A percentile compares a stretch with the other conserved stretches of the same genome.
These are phyloP conservation scores for Thermothielavioides terrestris DNA, from an alignment of 495 filamentous ascomycete species.

Conservation along the genomic window DNA sequence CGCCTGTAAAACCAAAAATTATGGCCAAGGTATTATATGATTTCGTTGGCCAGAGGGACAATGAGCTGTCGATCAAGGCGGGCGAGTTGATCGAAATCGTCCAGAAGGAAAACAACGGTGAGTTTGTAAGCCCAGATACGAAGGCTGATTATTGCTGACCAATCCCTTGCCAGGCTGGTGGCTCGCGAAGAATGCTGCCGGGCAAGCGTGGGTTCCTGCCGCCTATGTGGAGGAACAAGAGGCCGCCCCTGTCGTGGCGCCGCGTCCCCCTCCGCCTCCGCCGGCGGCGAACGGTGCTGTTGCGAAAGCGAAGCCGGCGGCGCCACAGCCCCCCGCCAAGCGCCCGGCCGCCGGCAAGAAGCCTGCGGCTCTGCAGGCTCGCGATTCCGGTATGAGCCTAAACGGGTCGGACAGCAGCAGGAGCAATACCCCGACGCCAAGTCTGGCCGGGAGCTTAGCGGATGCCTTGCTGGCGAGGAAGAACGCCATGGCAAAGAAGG, in stretches of 20 bases:
- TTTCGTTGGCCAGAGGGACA: constrained; percentile 67
- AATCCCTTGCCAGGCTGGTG: constrained; percentile 67
- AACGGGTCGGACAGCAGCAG: constrained; percentile 58
- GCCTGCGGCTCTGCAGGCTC: constrained; percentile 55
- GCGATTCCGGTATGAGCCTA: constrained; percentile 67
- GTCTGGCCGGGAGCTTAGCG: constrained; percentile 75
- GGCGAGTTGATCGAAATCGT: constrained; percentile 79
- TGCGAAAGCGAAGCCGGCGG: constrained; percentile 58
- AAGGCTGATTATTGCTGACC: background rate
- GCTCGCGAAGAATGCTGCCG: constrained; percentile 64
- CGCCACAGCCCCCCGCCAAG: constrained; percentile 80
- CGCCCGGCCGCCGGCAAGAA: constrained; percentile 61
- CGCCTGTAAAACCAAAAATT: constrained; percentile 55
- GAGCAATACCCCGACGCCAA: constrained; percentile 57
- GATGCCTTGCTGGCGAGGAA: constrained; percentile 65
- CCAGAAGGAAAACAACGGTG: constrained; percentile 87
- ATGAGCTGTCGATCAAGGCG: constrained; percentile 66
- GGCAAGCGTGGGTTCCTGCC: constrained; percentile 86
- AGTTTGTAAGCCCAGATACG: constrained; percentile 18
- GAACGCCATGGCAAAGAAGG: constrained; percentile 57
- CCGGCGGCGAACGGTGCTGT: constrained; percentile 43
- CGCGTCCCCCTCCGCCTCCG: constrained; percentile 41
- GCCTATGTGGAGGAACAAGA: constrained; percentile 83
- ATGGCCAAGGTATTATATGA: constrained; percentile 86
- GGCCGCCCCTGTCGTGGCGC: constrained; percentile 43